A percentile compares a stretch with the other conserved stretches of the same genome.
Conservation (phyloP, 192 early-diverging fungal genomes). For the Jimgerdemannia flammicorona region DNA sequence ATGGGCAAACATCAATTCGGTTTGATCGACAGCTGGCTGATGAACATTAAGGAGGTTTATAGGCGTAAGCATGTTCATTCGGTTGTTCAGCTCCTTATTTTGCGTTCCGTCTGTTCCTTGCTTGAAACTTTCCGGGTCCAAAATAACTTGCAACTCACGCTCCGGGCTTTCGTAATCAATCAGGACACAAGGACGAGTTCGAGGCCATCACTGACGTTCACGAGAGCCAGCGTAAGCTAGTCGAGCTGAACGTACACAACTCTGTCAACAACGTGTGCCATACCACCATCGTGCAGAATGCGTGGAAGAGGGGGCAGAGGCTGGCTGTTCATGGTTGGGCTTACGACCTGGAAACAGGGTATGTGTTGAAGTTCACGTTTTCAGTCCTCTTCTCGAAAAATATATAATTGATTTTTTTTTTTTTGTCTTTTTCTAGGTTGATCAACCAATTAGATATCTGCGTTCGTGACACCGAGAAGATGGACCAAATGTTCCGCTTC, state of each 20-base stretch:
- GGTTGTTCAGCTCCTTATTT: slow-evolving; percentile 2
- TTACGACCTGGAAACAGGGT: slow-evolving; percentile 59
- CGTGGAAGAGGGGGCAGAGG: slow-evolving; percentile 70
- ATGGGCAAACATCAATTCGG: slow-evolving; percentile 60
- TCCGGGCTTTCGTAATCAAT: background rate
- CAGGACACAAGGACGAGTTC: slow-evolving; percentile 33
- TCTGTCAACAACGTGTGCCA: slow-evolving; percentile 67
- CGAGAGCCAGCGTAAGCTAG: slow-evolving; percentile 48
- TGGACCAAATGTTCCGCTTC: background rate
- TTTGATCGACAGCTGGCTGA: slow-evolving; percentile 89
- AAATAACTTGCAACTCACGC: background rate
- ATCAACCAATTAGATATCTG: background rate
- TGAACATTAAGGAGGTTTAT: slow-evolving; percentile 83
- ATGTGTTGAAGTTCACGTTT: background rate
- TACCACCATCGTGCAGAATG: slow-evolving; percentile 78
- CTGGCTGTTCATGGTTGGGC: slow-evolving; percentile 75
- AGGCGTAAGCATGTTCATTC: slow-evolving; percentile 41
- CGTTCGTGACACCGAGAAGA: background rate
- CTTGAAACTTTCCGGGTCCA: background rate
- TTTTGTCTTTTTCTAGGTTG: background rate
- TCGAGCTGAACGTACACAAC: slow-evolving; percentile 75
- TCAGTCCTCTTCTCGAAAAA: too few species aligned
- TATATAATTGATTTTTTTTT: too few species aligned
- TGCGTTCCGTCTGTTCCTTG: background rate
- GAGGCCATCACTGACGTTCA: slow-evolving; percentile 34